Evolutionary conservation across 768 basidiomycete species (phyloP).

Genomic region (Leccinum truebloodii): DNA sequence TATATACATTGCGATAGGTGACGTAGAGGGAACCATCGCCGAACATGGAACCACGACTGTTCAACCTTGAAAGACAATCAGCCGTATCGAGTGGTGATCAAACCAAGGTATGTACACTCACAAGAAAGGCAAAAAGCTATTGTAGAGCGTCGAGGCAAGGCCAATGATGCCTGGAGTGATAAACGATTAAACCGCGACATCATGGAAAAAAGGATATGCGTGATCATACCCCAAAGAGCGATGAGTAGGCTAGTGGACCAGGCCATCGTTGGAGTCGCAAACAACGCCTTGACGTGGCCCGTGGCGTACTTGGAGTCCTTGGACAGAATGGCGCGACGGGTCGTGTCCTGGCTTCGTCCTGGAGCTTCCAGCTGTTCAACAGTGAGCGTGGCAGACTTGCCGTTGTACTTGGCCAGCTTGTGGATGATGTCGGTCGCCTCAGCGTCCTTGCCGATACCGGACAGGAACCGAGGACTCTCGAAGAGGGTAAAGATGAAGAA

Average conservation of each 20-base stretch:
- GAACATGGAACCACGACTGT: constrained; percentile 63
- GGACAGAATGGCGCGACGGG: constrained; percentile 33
- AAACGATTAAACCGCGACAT: background rate
- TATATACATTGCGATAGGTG: constrained; percentile 68
- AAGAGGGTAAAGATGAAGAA: constrained; percentile 53
- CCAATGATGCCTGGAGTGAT: constrained; percentile 61
- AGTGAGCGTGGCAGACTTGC: constrained; percentile 41
- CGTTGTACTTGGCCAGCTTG: constrained; percentile 52
- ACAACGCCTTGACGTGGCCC: constrained; percentile 58
- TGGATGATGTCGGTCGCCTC: constrained; percentile 52
- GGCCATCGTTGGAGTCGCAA: constrained; percentile 62
- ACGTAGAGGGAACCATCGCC: constrained; percentile 70
- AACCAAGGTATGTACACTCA: constrained; percentile 27
- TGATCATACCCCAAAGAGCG: constrained; percentile 42
- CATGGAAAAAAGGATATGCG: background rate
- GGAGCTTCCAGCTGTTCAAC: constrained; percentile 45
- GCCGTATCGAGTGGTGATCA: background rate
- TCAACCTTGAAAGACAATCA: constrained; percentile 42
- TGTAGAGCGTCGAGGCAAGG: constrained; percentile 69
- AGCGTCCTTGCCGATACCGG: constrained; percentile 52
- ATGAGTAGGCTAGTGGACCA: constrained; percentile 66
- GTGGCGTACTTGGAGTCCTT: constrained; percentile 42
- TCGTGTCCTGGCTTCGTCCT: constrained; percentile 19
- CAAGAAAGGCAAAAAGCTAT: constrained; percentile 55
- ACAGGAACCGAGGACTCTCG: constrained; percentile 60